phyloP scores from a whole-genome alignment of 805 yeast species.

The Saccharomyces jurei region DNA sequence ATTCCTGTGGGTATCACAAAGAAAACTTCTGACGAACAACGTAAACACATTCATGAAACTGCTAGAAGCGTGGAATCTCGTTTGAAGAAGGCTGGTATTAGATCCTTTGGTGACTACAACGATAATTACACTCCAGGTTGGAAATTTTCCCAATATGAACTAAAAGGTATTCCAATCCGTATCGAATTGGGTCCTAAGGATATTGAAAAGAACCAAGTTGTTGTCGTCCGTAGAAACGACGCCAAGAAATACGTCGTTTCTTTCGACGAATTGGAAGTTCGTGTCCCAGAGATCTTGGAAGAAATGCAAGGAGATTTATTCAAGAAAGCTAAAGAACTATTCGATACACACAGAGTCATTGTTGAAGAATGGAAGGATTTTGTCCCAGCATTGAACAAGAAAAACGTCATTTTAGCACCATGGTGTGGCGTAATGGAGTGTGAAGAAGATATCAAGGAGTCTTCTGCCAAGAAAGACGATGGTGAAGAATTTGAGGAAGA shows the following conservation, averaged over 20 bases:
- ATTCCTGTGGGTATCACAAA: slow-evolving; percentile 93
- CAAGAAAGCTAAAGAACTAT: slow-evolving; percentile 69
- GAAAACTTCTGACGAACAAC: slow-evolving; percentile 72
- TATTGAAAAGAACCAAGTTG: slow-evolving; percentile 65
- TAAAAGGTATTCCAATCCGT: slow-evolving; percentile 91
- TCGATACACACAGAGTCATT: slow-evolving; percentile 73
- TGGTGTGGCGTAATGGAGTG: slow-evolving; percentile 95
- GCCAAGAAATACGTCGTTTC: slow-evolving; percentile 65
- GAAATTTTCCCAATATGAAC: slow-evolving; percentile 96
- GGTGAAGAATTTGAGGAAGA: slow-evolving; percentile 85
- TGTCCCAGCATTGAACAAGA: slow-evolving; percentile 83
- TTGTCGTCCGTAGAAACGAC: slow-evolving; percentile 90
- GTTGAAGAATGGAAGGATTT: slow-evolving; percentile 87
- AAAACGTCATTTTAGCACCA: slow-evolving; percentile 87
- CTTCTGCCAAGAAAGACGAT: slow-evolving; percentile 67
- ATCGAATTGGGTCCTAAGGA: slow-evolving; percentile 96
- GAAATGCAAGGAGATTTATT: slow-evolving; percentile 71
- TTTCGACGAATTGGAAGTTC: slow-evolving; percentile 53
- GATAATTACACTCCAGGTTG: slow-evolving; percentile 96
- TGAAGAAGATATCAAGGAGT: slow-evolving; percentile 94
- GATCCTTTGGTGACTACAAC: slow-evolving; percentile 81
- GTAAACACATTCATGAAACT: slow-evolving; percentile 58
- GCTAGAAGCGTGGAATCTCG: slow-evolving; percentile 60
- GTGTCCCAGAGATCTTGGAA: slow-evolving; percentile 71
- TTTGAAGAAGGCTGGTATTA: slow-evolving; percentile 54